phyloP scores from a whole-genome alignment of 176 grass and related monocot genomes.

The Otatea glauca region DNA sequence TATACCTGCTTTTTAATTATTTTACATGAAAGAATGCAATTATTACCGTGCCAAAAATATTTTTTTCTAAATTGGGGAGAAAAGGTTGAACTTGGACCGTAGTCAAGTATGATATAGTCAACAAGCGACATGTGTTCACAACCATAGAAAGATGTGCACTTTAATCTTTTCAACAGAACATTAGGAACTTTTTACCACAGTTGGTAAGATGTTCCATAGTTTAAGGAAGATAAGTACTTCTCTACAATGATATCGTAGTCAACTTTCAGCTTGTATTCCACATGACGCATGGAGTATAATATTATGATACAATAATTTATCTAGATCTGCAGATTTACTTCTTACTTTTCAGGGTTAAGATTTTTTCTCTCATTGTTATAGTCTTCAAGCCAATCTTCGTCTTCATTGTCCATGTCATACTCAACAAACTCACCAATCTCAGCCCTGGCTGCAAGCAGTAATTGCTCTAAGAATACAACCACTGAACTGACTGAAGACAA shows the following conservation, averaged over 20 bases:
- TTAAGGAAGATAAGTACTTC: background rate
- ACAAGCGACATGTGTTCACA: background rate
- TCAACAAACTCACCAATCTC: conserved; percentile 91
- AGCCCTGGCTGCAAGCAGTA: conserved; percentile 71
- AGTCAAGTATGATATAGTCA: background rate
- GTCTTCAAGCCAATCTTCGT: conserved; percentile 95
- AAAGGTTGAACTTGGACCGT: background rate
- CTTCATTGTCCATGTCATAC: conserved; percentile 95
- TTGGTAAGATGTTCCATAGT: background rate
- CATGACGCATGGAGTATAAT: background rate
- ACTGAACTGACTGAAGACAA: background rate
- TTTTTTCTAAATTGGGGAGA: background rate
- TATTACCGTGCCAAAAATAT: background rate
- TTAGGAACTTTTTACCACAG: conserved; percentile 4
- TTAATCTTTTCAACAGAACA: background rate
- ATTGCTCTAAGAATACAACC: conserved; percentile 31
- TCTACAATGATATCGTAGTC: background rate
- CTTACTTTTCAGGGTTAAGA: conserved; percentile 87
- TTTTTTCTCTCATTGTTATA: conserved; percentile 82
- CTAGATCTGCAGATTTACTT: conserved; percentile 34
- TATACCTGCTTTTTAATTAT: background rate
- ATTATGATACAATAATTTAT: conserved; percentile 10
- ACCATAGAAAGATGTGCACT: background rate
- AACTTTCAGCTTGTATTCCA: background rate
- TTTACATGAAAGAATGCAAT: background rate